Evolutionary conservation across 208 protist genomes (phyloP), one percentile per base, ranked within the genome.

Genomic region (Spongospora subterranea): DNA sequence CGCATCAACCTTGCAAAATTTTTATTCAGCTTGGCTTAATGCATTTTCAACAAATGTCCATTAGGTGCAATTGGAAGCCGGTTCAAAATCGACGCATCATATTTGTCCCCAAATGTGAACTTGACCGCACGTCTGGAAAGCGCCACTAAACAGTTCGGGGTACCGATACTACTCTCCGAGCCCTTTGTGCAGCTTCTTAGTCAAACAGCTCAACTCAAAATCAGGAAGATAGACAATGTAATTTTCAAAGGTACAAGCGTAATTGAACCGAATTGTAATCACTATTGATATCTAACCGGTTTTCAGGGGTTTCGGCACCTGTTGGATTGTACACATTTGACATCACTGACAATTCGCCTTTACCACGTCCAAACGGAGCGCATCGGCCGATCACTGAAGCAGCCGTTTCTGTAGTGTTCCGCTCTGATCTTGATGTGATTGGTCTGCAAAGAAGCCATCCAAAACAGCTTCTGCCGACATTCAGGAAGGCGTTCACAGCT

Each of bases 71-170:
- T 93, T 29, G 92, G 92, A 41, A 88, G 88, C 17, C 41, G 90
- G 17, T 64, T 93, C 76, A 93, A 93, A 88, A 94, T 94, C 29
- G 93, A 94, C 60, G 89, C 88, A 35, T 92, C 89, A 24, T 94
- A 94, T 45, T 88, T 94, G 39, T 91, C 77, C 0, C 93, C 93
- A 41, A 90, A 94, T 89, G 93, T 94, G 38, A 94, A 94, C 40
- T 32, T 94, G 66, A 32, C 91, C 1, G 60, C 91, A 43, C 91
- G 93, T 0, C 76, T 94, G 29, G 90, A 92, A 71, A 39, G 65
- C 0, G 93, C 93, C 0, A 92, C 93, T 54, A 94, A 94, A 54
- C 65, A 91, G 88, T 92, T 90, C 41, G n/a, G 45, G 20, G 91
- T 93, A 38, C 53, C 32, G 6, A 71, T 90, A 46, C 88, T 90